Base-by-base conservation (phyloP, 176 grass and related monocot species). In the Oryza rufipogon region DNA sequence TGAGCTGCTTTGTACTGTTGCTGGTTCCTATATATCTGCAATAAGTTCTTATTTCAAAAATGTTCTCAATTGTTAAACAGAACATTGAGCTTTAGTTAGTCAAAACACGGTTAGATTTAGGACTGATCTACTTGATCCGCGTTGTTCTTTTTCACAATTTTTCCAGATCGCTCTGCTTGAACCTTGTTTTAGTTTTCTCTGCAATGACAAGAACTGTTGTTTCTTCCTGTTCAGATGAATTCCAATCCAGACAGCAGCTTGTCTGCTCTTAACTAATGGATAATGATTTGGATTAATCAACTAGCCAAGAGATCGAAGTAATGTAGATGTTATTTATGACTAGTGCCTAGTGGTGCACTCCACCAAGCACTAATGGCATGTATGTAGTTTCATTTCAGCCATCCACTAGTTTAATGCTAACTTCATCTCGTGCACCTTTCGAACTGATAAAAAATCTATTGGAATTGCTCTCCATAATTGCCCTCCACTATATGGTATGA, bases 1-100 rank as follows among this genome's bases (percentile, higher is more conserved):
- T 22, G 78, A 81, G 46, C n/a, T 70, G 78, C 66, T 81, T 54
- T 70, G 32, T 81, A 30, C 64, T 70, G 20, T 70, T 70, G 34
- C 34, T 3, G 0, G 4, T 80, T 19, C 68, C 19, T 69, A 52
- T 15, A 66, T 80, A 69, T 51, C 66, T 54, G 45, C 65, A 80
- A 25, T 54, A 54, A 38, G 34, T 52, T 71, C 2, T 71, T 49
- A 52, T 28, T 20, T 72, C 23, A 26, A 68, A 71, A 60, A 45
- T 38, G 28, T 71, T 38, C 42, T 22, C 47, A 42, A n/a, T 61
- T 81, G n/a, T 81, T 81, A 34, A 80, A n/a, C 67, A 56, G 48
- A 26, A 58, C 58, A 25, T 81, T 72, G 80, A 72, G n/a, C 49
- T 10, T 71, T 81, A 33, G 25, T 44, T 26, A 25, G 19, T 13